Percentiles rank a stretch among this genome's conserved stretches.
These are phyloP conservation scores for Pleurotus tuoliensis DNA, from an alignment of 768 basidiomycete genomes.

Conservation along the genomic window DNA sequence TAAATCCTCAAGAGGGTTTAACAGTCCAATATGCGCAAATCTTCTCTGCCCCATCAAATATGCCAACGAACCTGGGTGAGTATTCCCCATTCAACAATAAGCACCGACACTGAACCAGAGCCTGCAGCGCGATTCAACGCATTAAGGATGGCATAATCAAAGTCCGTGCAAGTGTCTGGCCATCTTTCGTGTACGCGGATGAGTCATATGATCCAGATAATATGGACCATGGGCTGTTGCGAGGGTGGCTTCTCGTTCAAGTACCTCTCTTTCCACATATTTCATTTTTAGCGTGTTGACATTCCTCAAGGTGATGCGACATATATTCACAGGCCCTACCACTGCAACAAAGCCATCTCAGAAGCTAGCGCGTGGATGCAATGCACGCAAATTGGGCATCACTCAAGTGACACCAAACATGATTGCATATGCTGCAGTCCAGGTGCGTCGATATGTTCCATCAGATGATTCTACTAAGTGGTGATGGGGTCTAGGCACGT, in stretches of 20 bases:
- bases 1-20: neutral
- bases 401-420: conserved; percentile 19
- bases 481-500: conserved; percentile 14
- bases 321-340: conserved; percentile 9
- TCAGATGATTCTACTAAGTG: neutral
- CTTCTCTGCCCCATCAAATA: neutral
- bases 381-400: conserved; percentile 11
- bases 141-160: conserved; percentile 2
- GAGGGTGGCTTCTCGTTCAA: conserved; percentile 2
- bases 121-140: neutral
- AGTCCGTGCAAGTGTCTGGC: neutral
- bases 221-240: conserved; percentile 1
- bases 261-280: neutral
- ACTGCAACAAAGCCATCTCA: neutral
- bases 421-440: conserved; percentile 27
- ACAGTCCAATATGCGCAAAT: neutral
- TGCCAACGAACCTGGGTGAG: neutral
- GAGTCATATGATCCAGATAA: conserved; percentile 1
- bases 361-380: conserved; percentile 1
- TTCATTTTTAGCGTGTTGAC: neutral
- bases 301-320: conserved; percentile 3
- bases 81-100: neutral
- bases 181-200: conserved; percentile 1
- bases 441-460: conserved; percentile 15
- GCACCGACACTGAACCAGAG: neutral